A percentile compares a stretch with the other conserved stretches of the same genome.
phyloP scores from a whole-genome alignment of 805 yeast species.

The Cyberlindnera lachancei region DNA sequence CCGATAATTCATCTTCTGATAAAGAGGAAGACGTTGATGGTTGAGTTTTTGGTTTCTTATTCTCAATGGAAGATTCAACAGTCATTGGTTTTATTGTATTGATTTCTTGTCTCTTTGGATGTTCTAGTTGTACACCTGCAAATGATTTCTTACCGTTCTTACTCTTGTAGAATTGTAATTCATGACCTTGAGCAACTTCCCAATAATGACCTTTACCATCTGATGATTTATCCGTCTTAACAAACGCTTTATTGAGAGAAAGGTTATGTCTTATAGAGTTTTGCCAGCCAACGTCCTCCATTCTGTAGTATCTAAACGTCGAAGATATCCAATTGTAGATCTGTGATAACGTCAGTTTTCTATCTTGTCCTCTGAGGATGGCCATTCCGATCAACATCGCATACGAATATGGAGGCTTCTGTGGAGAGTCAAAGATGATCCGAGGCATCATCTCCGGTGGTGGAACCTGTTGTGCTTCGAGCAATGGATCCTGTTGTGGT shows the following conservation, averaged over 20 bases:
- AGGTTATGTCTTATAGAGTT: conserved; percentile 93
- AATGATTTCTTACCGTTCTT: conserved; percentile 36
- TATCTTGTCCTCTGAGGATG: conserved; percentile 66
- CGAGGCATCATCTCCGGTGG: conserved; percentile 20
- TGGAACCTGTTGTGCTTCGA: conserved; percentile 12
- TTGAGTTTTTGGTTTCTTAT: conserved; percentile 5
- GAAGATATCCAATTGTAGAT: conserved; percentile 89
- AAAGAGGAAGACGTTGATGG: conserved; percentile 6
- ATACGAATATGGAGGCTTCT: conserved; percentile 89
- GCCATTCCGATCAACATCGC: conserved; percentile 94
- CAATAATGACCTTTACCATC: conserved; percentile 87
- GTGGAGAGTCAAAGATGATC: conserved; percentile 14
- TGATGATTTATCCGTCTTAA: conserved; percentile 83
- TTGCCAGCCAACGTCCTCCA: conserved; percentile 93
- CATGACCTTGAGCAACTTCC: conserved; percentile 81
- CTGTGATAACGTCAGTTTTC: conserved; percentile 70
- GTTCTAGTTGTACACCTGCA: conserved; percentile 6
- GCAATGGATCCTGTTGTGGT: background rate
- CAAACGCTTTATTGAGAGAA: conserved; percentile 87
- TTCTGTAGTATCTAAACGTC: conserved; percentile 75
- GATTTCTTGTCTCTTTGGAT: conserved; percentile 3
- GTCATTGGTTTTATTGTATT: conserved; percentile 3
- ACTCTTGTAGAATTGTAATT: conserved; percentile 67
- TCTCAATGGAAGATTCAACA: conserved; percentile 1
- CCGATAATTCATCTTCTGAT: conserved; percentile 11